Percentiles rank a stretch among this genome's conserved stretches.
Conservation (phyloP, 768 basidiomycete genomes). For the Leucocoprinus birnbaumii region DNA sequence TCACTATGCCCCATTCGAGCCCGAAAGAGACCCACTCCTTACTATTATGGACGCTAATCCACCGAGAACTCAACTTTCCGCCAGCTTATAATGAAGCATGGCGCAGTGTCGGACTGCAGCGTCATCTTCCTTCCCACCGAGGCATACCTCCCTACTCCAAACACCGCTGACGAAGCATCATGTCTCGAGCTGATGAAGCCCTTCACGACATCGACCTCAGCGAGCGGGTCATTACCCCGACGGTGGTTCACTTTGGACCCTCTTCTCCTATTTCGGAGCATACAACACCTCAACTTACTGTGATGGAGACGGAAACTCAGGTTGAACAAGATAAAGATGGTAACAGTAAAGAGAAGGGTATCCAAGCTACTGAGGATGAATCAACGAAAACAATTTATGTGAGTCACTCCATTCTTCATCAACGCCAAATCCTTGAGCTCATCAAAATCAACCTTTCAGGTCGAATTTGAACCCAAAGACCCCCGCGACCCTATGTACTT, state of each 20-base stretch:
- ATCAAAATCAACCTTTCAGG: neutral
- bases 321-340: neutral
- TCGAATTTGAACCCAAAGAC: constrained; percentile 13
- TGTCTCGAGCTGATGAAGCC: neutral
- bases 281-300: neutral
- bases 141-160: neutral
- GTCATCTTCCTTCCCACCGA: neutral
- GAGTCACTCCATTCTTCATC: neutral
- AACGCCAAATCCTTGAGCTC: neutral
- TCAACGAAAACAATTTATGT: constrained; percentile 6
- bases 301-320: neutral
- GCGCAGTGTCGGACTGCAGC: neutral
- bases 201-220: neutral
- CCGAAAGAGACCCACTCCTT: too few relatives aligned
- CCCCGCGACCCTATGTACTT: constrained; percentile 18
- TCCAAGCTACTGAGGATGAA: neutral
- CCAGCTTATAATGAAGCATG: neutral
- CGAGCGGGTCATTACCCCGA: neutral
- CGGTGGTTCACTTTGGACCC: neutral
- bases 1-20: too few relatives aligned
- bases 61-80: too few relatives aligned
- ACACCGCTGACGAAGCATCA: neutral
- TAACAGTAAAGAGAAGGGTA: neutral
- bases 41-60: too few relatives aligned
- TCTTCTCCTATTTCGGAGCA: neutral